Percentiles rank a stretch among this genome's conserved stretches.
These are phyloP conservation scores for Fusarium pseudocircinatum DNA, from an alignment of 2,329 filamentous ascomycete genomes.

Conservation along the genomic window DNA sequence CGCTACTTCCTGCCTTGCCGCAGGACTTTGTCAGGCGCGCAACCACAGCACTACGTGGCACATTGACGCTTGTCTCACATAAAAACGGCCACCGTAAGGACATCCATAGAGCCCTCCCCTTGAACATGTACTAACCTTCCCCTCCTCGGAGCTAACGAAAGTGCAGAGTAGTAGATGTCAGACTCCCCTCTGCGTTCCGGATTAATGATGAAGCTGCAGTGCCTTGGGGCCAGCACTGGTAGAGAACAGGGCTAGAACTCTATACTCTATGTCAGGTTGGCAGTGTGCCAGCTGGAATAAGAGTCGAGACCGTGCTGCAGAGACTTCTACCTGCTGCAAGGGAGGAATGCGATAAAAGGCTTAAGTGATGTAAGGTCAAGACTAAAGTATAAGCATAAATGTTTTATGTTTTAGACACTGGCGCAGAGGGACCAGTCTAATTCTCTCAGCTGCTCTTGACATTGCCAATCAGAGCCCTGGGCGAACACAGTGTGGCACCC, in stretches of 20 bases:
- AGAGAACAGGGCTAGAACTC: no score
- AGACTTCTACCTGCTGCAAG: not conserved
- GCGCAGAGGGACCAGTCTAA: not conserved
- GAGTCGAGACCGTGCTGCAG: not conserved
- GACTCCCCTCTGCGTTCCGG: not conserved
- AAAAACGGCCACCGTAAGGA: no score
- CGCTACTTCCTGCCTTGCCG: no score
- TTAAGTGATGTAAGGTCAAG: not conserved
- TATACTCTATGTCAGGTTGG: not conserved
- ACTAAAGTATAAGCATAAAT: not conserved
- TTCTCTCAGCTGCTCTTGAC: not conserved
- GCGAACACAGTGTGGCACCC: not conserved
- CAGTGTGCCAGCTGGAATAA: fast-evolving
- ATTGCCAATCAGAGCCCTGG: not conserved
- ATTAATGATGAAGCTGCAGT: no score
- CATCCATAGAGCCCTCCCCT: not conserved
- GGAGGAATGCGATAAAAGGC: not conserved
- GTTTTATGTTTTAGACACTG: not conserved
- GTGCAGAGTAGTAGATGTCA: not conserved
- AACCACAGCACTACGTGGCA: no score
- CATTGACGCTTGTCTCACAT: no score
- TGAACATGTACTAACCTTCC: no score
- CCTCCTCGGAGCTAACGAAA: not conserved
- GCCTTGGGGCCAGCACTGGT: no score
- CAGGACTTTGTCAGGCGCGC: no score